phyloP scores from a whole-genome alignment of 768 basidiomycete species.

The Tylopilus rubrobrunneus region DNA sequence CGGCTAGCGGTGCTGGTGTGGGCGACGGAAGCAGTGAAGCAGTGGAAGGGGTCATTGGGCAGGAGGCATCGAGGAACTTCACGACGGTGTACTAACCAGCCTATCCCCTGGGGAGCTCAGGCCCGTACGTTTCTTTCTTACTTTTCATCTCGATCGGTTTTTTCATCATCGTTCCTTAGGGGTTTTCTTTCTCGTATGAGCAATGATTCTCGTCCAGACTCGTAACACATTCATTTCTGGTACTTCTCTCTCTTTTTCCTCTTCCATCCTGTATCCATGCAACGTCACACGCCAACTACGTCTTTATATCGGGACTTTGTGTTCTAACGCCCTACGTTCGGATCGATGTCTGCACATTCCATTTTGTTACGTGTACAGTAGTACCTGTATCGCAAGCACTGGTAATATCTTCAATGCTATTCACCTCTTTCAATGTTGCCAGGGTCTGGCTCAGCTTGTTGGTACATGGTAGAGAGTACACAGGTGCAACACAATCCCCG shows the following conservation, averaged over 20 bases:
- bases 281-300: not conserved
- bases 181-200: conserved; percentile 3
- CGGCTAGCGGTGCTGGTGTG: conserved; percentile 18
- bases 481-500: too few species aligned
- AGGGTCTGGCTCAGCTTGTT: not conserved
- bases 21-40: conserved; percentile 12
- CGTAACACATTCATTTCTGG: conserved; percentile 3
- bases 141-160: not conserved
- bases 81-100: conserved; percentile 43
- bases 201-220: conserved; percentile 9
- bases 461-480: not conserved
- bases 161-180: conserved; percentile 13
- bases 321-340: not conserved
- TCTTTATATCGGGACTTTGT: conserved; percentile 9
- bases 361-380: conserved; percentile 9
- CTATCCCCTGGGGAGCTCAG: not conserved
- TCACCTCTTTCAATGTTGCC: not conserved
- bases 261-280: conserved; percentile 15
- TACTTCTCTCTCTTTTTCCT: not conserved
- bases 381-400: not conserved
- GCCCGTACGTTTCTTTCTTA: not conserved
- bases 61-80: conserved; percentile 56
- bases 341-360: not conserved
- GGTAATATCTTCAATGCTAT: not conserved
- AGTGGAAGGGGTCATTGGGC: conserved; percentile 45